phyloP scores from a whole-genome alignment of 1,139 yeast genomes.

The Geotrichum australiense region DNA sequence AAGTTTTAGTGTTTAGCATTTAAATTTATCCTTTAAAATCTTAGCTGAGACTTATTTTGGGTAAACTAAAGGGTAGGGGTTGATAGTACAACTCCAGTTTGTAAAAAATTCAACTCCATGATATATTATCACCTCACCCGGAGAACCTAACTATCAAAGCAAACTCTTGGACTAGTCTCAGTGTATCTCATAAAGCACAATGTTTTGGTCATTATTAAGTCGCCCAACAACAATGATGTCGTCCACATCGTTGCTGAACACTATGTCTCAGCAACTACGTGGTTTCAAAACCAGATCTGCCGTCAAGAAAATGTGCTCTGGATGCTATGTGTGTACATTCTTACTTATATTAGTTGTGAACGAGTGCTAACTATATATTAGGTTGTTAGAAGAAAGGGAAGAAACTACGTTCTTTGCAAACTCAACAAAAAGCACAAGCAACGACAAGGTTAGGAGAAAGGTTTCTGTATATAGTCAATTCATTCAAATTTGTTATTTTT shows the following conservation, averaged over 20 bases:
- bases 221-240: conserved; percentile 16
- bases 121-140: no score
- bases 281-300: conserved; percentile 72
- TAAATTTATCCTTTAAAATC: no score
- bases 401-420: conserved; percentile 89
- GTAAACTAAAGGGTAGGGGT: no score
- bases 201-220: conserved; percentile 16
- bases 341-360: not conserved
- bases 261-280: conserved; percentile 28
- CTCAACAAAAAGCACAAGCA: conserved; percentile 93
- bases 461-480: not conserved
- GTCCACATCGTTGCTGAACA: conserved; percentile 19
- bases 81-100: no score
- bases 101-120: no score
- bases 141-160: no score
- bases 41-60: no score
- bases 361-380: conserved; percentile 16
- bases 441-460: conserved; percentile 68
- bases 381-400: conserved; percentile 88
- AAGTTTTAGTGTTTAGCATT: no score
- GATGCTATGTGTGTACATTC: conserved; percentile 53
- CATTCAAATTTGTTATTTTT: not conserved
- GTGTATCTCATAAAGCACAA: not conserved
- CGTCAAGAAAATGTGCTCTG: conserved; percentile 84
- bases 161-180: no score